phyloP scores from a whole-genome alignment of 2,329 filamentous ascomycete species.

The Exutisphaerella laricina region DNA sequence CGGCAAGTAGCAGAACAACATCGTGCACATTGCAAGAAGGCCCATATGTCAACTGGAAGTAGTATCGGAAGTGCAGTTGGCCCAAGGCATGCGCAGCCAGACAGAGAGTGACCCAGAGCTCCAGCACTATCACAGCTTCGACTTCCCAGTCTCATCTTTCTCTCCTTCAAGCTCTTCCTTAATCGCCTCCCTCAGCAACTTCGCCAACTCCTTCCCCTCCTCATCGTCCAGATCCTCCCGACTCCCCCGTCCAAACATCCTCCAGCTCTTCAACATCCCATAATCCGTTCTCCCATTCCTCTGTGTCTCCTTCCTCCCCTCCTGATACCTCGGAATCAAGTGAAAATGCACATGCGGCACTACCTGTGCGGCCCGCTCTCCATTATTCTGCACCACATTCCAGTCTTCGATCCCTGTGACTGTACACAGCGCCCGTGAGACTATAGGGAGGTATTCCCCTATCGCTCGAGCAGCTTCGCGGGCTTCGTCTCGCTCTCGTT shows the following conservation, averaged over 20 bases:
- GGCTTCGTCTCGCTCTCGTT: slow-evolving; percentile 15
- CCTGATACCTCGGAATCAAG: slow-evolving; percentile 68
- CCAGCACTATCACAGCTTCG: slow-evolving; percentile 8
- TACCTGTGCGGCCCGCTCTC: slow-evolving; percentile 81
- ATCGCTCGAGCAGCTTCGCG: slow-evolving; percentile 25
- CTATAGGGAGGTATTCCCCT: slow-evolving; percentile 58
- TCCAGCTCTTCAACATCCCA: slow-evolving; percentile 56
- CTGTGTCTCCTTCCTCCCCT: slow-evolving; percentile 50
- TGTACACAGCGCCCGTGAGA: slow-evolving; percentile 64
- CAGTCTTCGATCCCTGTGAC: slow-evolving; percentile 73
- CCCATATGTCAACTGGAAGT: no score
- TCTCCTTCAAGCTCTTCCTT: slow-evolving; percentile 15
- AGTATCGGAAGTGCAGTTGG: no score
- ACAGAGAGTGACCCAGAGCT: no score
- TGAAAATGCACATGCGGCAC: slow-evolving; percentile 95
- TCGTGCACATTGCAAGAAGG: no score
- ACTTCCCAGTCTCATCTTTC: slow-evolving; percentile 1
- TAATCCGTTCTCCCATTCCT: slow-evolving; percentile 44
- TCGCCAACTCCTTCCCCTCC: slow-evolving; percentile 59
- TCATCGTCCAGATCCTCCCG: slow-evolving; percentile 72
- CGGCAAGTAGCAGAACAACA: no score
- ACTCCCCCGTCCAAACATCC: slow-evolving; percentile 73
- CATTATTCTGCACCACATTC: slow-evolving; percentile 96
- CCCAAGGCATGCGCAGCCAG: no score
- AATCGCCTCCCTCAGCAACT: slow-evolving; percentile 40